Base-by-base conservation (phyloP, 2,329 filamentous ascomycete species). In the Neonectria faginata region DNA sequence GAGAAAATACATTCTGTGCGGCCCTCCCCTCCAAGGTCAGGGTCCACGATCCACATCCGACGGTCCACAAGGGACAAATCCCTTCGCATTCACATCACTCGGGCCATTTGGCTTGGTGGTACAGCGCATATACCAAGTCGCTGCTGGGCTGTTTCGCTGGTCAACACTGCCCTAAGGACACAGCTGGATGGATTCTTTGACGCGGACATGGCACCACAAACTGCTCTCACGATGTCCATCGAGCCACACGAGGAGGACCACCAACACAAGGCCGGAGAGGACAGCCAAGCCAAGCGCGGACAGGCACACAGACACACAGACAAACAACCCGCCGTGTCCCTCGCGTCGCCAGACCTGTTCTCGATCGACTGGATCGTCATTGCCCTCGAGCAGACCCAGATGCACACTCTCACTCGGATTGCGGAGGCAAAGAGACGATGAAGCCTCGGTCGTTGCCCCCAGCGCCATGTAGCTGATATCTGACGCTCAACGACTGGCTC, bases 161-260 rank as follows among this genome's bases (percentile, higher is more conserved):
- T 14, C 18, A 25, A 36, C 44, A 41, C 16, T 12, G 20, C 39
- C 65, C n/a, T 47, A 12, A 51, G 41, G 47, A 50, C 47, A 45
- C 33, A 41, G 53, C 25, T 64, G 59, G 62, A 62, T 58, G 42
- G 22, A 57, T 58, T 54, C 57, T 50, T 50, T 12, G 48, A 20
- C 14, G 57, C 44, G 54, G 25, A 48, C 50, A 67, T 67, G 61
- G 67, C 61, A 70, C 69, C 65, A 65, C 65, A 69, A 62, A 47
- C 51, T 27, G 41, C 57, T 22, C 50, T 47, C 59, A 58, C 53
- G 39, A 55, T 61, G 57, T 42, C 16, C 48, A 68, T 62, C 57
- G 59, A 69, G 64, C 65, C 62, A 62, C 51, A n/a, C 6, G 29
- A 29, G 29, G 29, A 64, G 57, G 61, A 16, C 42, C 39, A 16